Evolutionary conservation across 2,329 filamentous ascomycete genomes (phyloP), one percentile per base, ranked within the genome.

Genomic region (Cryoendolithus antarcticus): DNA sequence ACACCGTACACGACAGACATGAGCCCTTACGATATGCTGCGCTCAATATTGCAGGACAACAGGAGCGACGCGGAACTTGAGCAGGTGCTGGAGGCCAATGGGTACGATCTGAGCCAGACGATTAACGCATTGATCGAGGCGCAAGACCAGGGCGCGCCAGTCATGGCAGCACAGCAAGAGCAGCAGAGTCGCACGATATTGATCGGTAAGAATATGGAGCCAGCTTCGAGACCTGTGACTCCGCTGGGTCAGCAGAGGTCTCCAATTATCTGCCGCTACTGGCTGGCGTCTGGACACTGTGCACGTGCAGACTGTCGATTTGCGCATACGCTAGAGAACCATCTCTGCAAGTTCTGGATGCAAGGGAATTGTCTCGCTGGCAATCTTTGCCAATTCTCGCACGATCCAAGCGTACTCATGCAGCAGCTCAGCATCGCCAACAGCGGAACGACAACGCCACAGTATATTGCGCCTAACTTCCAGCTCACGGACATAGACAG

Each of bases 291-390:
- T 6, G 91, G 91, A n/a, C 84, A 91, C 61, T 98, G 91, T 60
- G 77, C 95, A 38, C 78, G 91, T 43, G 89, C 89, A 44, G 91
- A 98, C 62, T 98, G 91, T 61, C 81, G 89, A 42, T 98, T 96
- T 62, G 94, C 88, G 50, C 91, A 98, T 61, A 89, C 98, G 59
- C 73, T 94, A 32, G 93, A 85, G 57, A 93, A 84, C 56, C 91
- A 95, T 54, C 74, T 98, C 45, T 98, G 91, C 88, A 96, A 96
- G 85, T 96, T 96, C 60, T 98, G 88, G 85, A 73, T 98, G 38
- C 86, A 86, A 65, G 91, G 91, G 1, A 95, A 89, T 54, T 98
- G 91, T 58, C 72, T 98, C 28, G 91, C 91, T 12, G 89, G 91
- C 29, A 81, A 86, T 41, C 88, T 86, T 3, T 98, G 91, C 61